Percentiles rank a stretch among this genome's conserved stretches.
phyloP scores from a whole-genome alignment of 768 basidiomycete species.

The Lentinus tigrinus region DNA sequence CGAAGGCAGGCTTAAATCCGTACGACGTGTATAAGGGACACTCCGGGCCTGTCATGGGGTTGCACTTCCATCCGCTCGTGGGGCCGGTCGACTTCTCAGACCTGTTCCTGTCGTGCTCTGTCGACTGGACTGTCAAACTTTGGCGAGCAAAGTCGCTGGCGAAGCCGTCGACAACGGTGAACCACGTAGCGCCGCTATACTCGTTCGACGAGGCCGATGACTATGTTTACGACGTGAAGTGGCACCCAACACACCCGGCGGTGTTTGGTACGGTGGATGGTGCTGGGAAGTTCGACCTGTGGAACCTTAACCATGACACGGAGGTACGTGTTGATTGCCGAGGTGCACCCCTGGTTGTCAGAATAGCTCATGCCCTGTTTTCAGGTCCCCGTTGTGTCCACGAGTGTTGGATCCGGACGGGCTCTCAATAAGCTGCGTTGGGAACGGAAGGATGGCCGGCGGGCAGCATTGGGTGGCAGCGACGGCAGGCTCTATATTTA shows the following conservation, averaged over 20 bases:
- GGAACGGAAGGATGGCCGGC: conserved; percentile 90
- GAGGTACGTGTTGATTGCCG: conserved; percentile 58
- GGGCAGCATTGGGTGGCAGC: conserved; percentile 86
- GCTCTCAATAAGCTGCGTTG: conserved; percentile 96
- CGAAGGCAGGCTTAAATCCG: conserved; percentile 94
- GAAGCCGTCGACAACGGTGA: conserved; percentile 61
- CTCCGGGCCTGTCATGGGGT: conserved; percentile 88
- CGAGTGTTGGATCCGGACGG: conserved; percentile 70
- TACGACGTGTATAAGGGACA: conserved; percentile 93
- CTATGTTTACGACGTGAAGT: conserved; percentile 97
- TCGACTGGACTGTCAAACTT: conserved; percentile 98
- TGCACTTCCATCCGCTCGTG: conserved; percentile 90
- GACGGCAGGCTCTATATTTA: conserved; percentile 94
- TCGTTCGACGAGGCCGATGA: conserved; percentile 98
- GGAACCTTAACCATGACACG: conserved; percentile 96
- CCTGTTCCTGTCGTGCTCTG: conserved; percentile 87
- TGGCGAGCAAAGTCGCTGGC: conserved; percentile 84
- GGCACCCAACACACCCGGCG: conserved; percentile 96
- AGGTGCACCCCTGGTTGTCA: neutral
- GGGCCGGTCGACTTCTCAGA: conserved; percentile 96
- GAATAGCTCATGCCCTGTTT: neutral
- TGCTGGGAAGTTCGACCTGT: conserved; percentile 91
- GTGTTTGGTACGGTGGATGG: conserved; percentile 93
- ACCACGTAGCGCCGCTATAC: conserved; percentile 72
- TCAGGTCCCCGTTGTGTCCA: conserved; percentile 91